Conservation (phyloP, 257 asterid genomes). For the Agastache rugosa region DNA sequence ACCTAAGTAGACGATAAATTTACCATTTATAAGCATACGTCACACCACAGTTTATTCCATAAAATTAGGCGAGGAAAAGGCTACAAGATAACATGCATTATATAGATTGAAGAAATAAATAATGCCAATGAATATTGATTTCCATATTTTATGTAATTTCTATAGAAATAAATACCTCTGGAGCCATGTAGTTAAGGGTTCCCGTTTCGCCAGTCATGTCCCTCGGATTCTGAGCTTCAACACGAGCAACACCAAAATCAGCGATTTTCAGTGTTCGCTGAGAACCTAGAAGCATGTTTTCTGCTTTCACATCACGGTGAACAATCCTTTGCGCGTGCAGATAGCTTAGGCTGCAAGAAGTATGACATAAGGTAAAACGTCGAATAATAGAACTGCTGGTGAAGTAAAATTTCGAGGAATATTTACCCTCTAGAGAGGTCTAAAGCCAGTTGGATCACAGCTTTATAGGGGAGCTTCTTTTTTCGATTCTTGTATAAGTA, state of each 20-base stretch:
- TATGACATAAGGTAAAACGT: slow-evolving; percentile 1
- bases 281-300: slow-evolving; percentile 75
- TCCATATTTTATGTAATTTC: neutral
- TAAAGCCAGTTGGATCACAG: slow-evolving; percentile 72
- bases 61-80: too few relatives aligned
- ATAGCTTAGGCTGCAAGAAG: slow-evolving; percentile 66
- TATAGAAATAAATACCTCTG: slow-evolving; percentile 58
- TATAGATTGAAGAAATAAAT: too few relatives aligned
- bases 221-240: slow-evolving; percentile 83
- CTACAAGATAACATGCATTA: too few relatives aligned
- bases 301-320: slow-evolving; percentile 97
- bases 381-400: neutral
- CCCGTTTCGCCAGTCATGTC: slow-evolving; percentile 97
- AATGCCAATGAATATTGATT: neutral
- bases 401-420: neutral
- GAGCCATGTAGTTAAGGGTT: slow-evolving; percentile 92
- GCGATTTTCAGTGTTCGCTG: slow-evolving; percentile 65
- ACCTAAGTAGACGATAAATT: slow-evolving; percentile 49
- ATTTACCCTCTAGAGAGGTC: slow-evolving; percentile 80
- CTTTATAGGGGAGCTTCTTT: slow-evolving; percentile 70
- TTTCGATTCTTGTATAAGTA: slow-evolving; percentile 69
- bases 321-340: slow-evolving; percentile 76
- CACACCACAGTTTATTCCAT: too few relatives aligned
- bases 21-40: neutral
- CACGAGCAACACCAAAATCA: slow-evolving; percentile 91